A percentile compares a stretch with the other conserved stretches of the same genome.
These are phyloP conservation scores for Solanum medicagineum DNA, from an alignment of 257 asterid species.

Conservation along the genomic window DNA sequence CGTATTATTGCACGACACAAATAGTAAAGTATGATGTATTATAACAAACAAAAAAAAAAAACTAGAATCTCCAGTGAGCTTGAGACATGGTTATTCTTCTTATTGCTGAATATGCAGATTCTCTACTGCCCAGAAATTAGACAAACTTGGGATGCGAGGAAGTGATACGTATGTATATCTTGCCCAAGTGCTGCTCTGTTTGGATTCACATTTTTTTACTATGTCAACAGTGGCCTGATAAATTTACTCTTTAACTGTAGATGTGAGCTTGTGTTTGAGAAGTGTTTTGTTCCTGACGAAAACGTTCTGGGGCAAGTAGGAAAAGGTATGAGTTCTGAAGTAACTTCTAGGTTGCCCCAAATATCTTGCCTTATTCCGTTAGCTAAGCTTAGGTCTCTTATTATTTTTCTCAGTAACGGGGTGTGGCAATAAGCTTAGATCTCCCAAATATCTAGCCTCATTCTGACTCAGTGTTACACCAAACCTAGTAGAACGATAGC, in stretches of 20 bases:
- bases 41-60: neutral
- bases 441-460: neutral
- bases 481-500: neutral
- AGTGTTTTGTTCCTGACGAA: constrained; percentile 85
- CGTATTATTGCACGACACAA: neutral
- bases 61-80: neutral
- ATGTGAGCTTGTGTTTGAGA: constrained; percentile 96
- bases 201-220: neutral
- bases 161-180: constrained; percentile 81
- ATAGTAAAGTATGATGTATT: neutral
- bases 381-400: neutral
- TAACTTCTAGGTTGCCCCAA: neutral
- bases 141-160: constrained; percentile 99
- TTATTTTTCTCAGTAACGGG: neutral
- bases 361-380: neutral
- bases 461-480: neutral
- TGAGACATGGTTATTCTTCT: neutral
- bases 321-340: constrained; percentile 45
- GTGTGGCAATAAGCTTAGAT: neutral
- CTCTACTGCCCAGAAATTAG: constrained; percentile 95
- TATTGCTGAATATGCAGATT: constrained; percentile 46
- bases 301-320: constrained; percentile 92
- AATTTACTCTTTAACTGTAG: constrained; percentile 31
- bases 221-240: constrained; percentile 2
- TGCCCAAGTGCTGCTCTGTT: neutral